Conservation (phyloP, 768 basidiomycete genomes). For the Kwoniella shandongensis region DNA sequence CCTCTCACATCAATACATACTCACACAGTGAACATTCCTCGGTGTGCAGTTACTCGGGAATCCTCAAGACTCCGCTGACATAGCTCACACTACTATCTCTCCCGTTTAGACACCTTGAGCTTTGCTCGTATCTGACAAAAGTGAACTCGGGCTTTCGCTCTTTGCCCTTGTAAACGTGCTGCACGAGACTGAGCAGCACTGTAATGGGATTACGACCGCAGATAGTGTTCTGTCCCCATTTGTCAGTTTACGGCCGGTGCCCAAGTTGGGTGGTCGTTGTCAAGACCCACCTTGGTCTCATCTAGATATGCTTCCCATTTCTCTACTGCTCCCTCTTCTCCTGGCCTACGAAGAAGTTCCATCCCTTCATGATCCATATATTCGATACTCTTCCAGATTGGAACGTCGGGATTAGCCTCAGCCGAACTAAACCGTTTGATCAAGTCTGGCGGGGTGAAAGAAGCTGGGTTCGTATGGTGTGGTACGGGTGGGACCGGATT, state of each 20-base stretch:
- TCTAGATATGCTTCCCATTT: conserved; percentile 49
- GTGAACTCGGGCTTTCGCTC: conserved; percentile 57
- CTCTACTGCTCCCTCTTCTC: conserved; percentile 31
- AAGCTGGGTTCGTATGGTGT: conserved; percentile 16
- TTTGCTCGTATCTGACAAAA: conserved; percentile 94
- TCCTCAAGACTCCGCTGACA: conserved; percentile 65
- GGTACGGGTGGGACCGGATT: conserved; percentile 46
- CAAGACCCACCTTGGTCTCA: conserved; percentile 47
- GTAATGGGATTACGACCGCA: conserved; percentile 96
- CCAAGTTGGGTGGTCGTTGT: too few relatives aligned
- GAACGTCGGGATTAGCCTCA: conserved; percentile 50
- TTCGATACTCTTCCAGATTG: conserved; percentile 80
- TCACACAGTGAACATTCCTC: background rate
- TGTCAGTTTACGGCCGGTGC: too few relatives aligned
- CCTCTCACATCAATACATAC: background rate
- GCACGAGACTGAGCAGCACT: conserved; percentile 76
- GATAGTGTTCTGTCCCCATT: conserved; percentile 77
- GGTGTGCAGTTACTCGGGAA: conserved; percentile 14
- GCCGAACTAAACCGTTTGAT: conserved; percentile 20
- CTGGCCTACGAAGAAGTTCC: conserved; percentile 54
- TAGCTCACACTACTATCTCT: conserved; percentile 93
- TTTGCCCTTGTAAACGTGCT: conserved; percentile 57
- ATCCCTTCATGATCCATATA: conserved; percentile 85
- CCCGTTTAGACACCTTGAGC: conserved; percentile 67
- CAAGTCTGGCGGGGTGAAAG: conserved; percentile 23